Conservation (phyloP, 345 rosid species). For the Lagerstroemia speciosa region DNA sequence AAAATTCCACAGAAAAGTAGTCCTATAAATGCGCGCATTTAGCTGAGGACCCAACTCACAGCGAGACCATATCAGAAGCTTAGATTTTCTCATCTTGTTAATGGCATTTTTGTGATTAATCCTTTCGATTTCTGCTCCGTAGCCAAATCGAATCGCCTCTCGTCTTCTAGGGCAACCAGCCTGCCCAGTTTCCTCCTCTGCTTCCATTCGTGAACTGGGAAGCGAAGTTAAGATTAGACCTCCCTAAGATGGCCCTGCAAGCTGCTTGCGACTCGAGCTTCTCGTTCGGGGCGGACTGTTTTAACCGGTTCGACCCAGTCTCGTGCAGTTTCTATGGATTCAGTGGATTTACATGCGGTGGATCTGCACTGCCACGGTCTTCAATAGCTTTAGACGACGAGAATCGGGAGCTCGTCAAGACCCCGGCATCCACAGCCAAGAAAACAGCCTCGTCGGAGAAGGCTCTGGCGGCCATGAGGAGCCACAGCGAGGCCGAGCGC, state of each 20-base stretch:
- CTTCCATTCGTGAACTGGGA: conserved; percentile 5
- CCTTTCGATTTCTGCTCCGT: too few relatives aligned
- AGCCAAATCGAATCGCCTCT: conserved; percentile 6
- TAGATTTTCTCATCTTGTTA: too few relatives aligned
- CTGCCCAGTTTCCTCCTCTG: conserved; percentile 32
- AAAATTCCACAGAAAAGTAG: too few relatives aligned
- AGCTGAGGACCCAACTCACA: background rate
- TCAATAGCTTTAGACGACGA: conserved; percentile 37
- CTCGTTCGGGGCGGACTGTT: conserved; percentile 22
- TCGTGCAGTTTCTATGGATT: conserved; percentile 18
- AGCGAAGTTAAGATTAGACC: background rate
- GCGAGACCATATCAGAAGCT: background rate
- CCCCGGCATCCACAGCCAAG: conserved; percentile 30
- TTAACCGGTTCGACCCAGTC: conserved; percentile 25
- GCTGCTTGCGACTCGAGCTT: conserved; percentile 21
- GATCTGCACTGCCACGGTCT: conserved; percentile 5
- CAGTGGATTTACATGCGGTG: conserved; percentile 23
- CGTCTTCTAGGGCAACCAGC: conserved; percentile 51
- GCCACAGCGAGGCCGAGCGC: conserved; percentile 75
- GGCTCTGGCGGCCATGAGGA: conserved; percentile 46
- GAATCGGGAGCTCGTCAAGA: conserved; percentile 47
- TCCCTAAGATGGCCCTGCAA: conserved; percentile 20
- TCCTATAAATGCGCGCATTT: background rate
- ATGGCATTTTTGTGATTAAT: too few relatives aligned
- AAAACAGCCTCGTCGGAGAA: conserved; percentile 38